These are phyloP conservation scores for Sugiyamaella lignohabitans DNA, from an alignment of 805 yeast species.

Conservation along the genomic window DNA sequence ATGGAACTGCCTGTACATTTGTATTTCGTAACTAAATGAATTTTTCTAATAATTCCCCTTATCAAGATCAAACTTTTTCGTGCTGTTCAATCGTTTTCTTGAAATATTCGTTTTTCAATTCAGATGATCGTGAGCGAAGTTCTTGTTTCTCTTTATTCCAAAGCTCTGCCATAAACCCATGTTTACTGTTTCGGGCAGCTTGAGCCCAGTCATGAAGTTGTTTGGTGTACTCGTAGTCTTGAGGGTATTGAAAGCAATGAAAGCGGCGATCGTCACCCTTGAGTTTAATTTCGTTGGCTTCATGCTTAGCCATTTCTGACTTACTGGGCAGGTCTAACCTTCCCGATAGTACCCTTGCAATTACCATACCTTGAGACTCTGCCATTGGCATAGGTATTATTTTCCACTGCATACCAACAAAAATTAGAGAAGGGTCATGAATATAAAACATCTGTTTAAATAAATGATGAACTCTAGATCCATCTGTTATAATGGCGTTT, in stretches of 20 bases:
- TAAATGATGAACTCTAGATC: constrained; percentile 35
- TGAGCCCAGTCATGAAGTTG: constrained; percentile 33
- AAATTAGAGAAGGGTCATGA: constrained; percentile 56
- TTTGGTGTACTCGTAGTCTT: constrained; percentile 55
- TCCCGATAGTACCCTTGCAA: constrained; percentile 57
- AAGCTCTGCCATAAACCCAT: constrained; percentile 44
- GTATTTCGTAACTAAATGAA: too few relatives aligned
- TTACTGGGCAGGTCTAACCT: constrained; percentile 44
- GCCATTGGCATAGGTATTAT: constrained; percentile 31
- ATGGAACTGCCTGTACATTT: too few relatives aligned
- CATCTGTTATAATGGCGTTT: constrained; percentile 39
- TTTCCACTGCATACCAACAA: constrained; percentile 43
- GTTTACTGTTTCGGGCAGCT: constrained; percentile 22
- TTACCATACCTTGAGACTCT: constrained; percentile 57
- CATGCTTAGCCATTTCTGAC: constrained; percentile 43
- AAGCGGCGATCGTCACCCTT: constrained; percentile 45
- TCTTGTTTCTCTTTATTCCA: constrained; percentile 40
- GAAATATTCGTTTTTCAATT: constrained; percentile 2
- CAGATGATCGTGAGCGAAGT: constrained; percentile 14
- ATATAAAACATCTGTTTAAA: constrained; percentile 36
- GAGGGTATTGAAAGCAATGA: constrained; percentile 50
- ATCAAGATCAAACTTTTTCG: background rate
- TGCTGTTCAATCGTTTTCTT: background rate
- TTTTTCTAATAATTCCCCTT: too few relatives aligned
- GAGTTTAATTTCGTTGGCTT: constrained; percentile 32